Conservation (phyloP, 163 green algal genomes). For the Picocystis sp. region DNA sequence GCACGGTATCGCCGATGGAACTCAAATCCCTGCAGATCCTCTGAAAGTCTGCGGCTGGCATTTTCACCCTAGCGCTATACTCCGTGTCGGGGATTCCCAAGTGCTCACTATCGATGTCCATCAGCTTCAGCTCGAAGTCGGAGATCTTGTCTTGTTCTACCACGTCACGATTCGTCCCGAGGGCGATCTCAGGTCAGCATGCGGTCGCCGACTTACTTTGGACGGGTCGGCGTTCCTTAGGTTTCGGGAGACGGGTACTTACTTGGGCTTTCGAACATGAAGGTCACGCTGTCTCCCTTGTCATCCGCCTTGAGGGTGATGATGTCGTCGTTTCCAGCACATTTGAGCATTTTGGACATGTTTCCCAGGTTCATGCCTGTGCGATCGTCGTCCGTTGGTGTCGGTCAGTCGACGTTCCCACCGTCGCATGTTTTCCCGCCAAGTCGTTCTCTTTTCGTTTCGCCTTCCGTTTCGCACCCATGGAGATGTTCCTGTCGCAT, state of each 20-base stretch:
- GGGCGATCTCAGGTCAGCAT: neutral
- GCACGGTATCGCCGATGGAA: slow-evolving; percentile 86
- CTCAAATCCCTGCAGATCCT: slow-evolving; percentile 74
- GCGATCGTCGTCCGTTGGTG: neutral
- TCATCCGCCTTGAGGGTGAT: slow-evolving; percentile 95
- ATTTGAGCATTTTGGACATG: slow-evolving; percentile 94
- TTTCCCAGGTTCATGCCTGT: slow-evolving; percentile 82
- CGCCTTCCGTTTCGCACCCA: slow-evolving; percentile 30
- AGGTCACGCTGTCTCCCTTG: slow-evolving; percentile 69
- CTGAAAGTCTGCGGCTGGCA: slow-evolving; percentile 75
- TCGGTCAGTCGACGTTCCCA: neutral
- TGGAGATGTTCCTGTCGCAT: slow-evolving; percentile 71
- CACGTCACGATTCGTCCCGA: neutral
- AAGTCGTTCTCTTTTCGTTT: neutral
- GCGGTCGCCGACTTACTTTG: neutral
- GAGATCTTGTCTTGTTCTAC: slow-evolving; percentile 63
- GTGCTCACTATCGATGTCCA: slow-evolving; percentile 98
- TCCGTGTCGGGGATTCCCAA: slow-evolving; percentile 91
- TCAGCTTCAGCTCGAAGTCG: slow-evolving; percentile 98
- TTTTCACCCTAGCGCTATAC: slow-evolving; percentile 69
- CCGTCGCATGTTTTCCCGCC: neutral
- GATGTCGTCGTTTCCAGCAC: slow-evolving; percentile 76
- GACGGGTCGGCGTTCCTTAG: neutral
- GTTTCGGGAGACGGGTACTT: neutral
- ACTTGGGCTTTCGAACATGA: slow-evolving; percentile 87